Conservation (phyloP, 2,329 filamentous ascomycete genomes). For the Salinomyces thailandicus region DNA sequence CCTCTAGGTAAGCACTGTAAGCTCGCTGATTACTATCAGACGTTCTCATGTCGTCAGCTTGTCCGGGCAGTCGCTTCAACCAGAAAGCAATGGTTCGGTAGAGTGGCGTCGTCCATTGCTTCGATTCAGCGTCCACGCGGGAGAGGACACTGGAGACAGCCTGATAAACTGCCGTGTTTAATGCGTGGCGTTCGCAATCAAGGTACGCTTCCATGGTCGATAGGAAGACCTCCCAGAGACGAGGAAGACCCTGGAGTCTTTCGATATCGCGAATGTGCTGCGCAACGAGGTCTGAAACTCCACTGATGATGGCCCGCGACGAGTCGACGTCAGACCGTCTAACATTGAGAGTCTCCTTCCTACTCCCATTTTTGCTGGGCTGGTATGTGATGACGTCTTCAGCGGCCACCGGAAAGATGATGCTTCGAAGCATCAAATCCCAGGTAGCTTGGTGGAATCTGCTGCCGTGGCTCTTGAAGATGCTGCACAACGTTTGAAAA, state of each 20-base stretch:
- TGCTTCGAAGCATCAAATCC: slow-evolving; percentile 69
- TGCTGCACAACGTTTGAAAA: slow-evolving; percentile 80
- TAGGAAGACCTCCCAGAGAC: slow-evolving; percentile 66
- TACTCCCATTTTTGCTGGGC: too few species aligned
- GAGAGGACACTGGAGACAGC: slow-evolving; percentile 32
- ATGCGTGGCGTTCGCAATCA: slow-evolving; percentile 27
- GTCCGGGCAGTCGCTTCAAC: slow-evolving; percentile 21
- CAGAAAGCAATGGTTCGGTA: slow-evolving; percentile 22
- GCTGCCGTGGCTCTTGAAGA: slow-evolving; percentile 84
- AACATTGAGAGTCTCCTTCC: too few species aligned
- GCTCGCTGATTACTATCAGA: slow-evolving; percentile 58
- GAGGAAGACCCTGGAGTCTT: slow-evolving; percentile 54
- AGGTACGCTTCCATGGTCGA: slow-evolving; percentile 51
- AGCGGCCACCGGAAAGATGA: slow-evolving; percentile 72
- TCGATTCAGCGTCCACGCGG: slow-evolving; percentile 13
- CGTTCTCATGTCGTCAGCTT: slow-evolving; percentile 5
- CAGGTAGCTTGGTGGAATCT: slow-evolving; percentile 67
- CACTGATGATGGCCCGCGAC: slow-evolving; percentile 61
- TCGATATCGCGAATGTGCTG: slow-evolving; percentile 67
- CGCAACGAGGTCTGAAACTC: slow-evolving; percentile 61
- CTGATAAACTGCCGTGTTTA: slow-evolving; percentile 34
- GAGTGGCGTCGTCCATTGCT: slow-evolving; percentile 18
- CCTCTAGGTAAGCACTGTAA: slow-evolving; percentile 70
- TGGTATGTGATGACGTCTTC: slow-evolving; percentile 56
- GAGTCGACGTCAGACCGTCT: slow-evolving; percentile 45